Evolutionary conservation across 176 grass and related monocot species (phyloP), one percentile per base, ranked within the genome.

Genomic region (Aegilops umbellulata): DNA sequence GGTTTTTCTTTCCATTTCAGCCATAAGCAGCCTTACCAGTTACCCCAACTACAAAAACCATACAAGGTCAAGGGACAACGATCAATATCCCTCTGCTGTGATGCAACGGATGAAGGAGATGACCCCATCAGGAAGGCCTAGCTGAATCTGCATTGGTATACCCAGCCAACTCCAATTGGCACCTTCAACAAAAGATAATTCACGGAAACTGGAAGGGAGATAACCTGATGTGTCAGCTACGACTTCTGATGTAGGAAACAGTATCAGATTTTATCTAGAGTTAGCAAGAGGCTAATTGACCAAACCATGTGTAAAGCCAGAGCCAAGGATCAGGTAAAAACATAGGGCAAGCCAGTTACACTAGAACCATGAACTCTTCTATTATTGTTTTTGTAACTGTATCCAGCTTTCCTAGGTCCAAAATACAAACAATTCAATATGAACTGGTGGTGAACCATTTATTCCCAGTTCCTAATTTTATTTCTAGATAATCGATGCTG

Each of bases 111-210:
- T 82, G 88, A 86, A 86, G 82, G 81, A 81, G 83, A 29, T 74
- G 90, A 83, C 78, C 79, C 80, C 90, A 76, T 84, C 87, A 80
- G 80, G 74, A 88, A 86, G 89, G 74, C 84, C 83, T 89, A 89
- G 91, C 84, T 89, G 88, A 90, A 83, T 93, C 94, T 93, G 89
- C 91, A 91, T 91, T 91, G 87, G 60, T 83, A 93, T 87, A 93
- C 85, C 84, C 81, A 90, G 79, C 94, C 90, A 95, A 95, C 88
- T 95, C 90, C 93, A 92, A 88, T 90, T 89, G 88, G 84, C 87
- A 93, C 86, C 89, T 87, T 93, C 88, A 93, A 87, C 88, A 82
- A 83, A 88, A 76, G 74, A 85, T 76, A 86, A 91, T 80, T 85
- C 86, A 86, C 6, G 63, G 91, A 75, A 90, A 95, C 87, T 82